Base-by-base conservation (phyloP, 441 rosid genomes). In the Cnidoscolus chayamansa region DNA sequence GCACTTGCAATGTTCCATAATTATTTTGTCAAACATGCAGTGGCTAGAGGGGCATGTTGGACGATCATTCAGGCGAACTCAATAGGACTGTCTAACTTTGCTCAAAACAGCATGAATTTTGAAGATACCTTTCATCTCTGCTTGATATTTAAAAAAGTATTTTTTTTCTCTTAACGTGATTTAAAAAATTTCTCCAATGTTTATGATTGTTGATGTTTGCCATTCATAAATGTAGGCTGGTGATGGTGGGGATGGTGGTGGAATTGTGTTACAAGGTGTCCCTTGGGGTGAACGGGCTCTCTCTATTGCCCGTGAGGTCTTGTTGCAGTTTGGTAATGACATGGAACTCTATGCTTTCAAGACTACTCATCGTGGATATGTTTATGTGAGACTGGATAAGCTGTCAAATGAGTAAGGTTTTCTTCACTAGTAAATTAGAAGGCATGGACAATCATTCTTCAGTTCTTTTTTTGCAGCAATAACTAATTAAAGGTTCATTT, bases 191-290 rank as follows among this genome's bases (percentile, higher is more conserved):
- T 25, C 25, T 25, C 25, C 25, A 25, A 25, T 25, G 25, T 25
- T 25, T 25, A 25, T 25, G 25, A 25, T 25, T 30, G 9, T 63
- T 68, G 17, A 16, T 45, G 13, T 70, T 48, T 43, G 0, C 37
- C 16, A 3, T 61, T 63, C 10, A 74, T 32, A 35, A 49, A 53
- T 72, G 71, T 79, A 94, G 97, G 64, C 82, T 72, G 95, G 91
- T 3, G 97, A 94, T 81, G 97, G 98, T 71, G 92, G 93, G 59
- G 89, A 88, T 81, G 99, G 97, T 54, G 99, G 99, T 74, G 97
- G 97, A 72, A 54, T 92, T 77, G 93, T 83, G 65, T 78, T 90
- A 55, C 86, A 87, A 84, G 82, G 83, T 66, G 87, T 90, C 13
- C 70, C 89, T 6, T 92, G 94, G 99, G 98, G 96, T 49, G 90